Evolutionary conservation across 352 stramenopile genomes (phyloP).

Genomic region (Nothophytophthora sp.): DNA sequence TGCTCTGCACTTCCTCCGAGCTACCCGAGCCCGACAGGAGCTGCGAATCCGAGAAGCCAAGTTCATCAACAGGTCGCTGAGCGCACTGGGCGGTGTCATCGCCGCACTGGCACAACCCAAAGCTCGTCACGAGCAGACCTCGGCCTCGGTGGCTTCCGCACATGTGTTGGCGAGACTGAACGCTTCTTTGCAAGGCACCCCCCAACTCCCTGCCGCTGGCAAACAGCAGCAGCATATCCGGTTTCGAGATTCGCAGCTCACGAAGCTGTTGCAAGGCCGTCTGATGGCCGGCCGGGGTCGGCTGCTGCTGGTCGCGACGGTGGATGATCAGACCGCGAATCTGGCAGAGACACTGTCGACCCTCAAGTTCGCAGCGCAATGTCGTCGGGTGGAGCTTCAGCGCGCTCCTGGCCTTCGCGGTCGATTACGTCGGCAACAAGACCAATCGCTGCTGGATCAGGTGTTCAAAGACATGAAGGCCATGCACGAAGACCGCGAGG

Average conservation of each 20-base stretch:
- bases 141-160: neutral
- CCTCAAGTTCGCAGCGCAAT: slow-evolving; percentile 77
- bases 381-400: slow-evolving; percentile 56
- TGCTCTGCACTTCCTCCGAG: slow-evolving; percentile 48
- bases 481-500: slow-evolving; percentile 56
- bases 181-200: slow-evolving; percentile 2
- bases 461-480: slow-evolving; percentile 48
- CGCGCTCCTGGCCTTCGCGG: slow-evolving; percentile 6
- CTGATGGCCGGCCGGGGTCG: slow-evolving; percentile 45
- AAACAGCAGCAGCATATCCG: slow-evolving; percentile 40
- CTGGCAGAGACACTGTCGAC: slow-evolving; percentile 69
- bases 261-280: slow-evolving; percentile 61
- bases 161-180: slow-evolving; percentile 6
- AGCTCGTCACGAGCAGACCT: neutral
- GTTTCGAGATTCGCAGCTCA: slow-evolving; percentile 77
- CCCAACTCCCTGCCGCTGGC: slow-evolving; percentile 1
- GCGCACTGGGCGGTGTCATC: slow-evolving; percentile 69
- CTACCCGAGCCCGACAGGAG: slow-evolving; percentile 52
- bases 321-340: slow-evolving; percentile 55
- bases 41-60: slow-evolving; percentile 76
- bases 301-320: slow-evolving; percentile 62
- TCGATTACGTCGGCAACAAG: slow-evolving; percentile 19
- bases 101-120: slow-evolving; percentile 45
- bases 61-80: slow-evolving; percentile 78
- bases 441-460: slow-evolving; percentile 40